Percentiles rank a stretch among this genome's conserved stretches.
Conservation (phyloP, 352 stramenopile genomes). For the Phytopythium litorale region DNA sequence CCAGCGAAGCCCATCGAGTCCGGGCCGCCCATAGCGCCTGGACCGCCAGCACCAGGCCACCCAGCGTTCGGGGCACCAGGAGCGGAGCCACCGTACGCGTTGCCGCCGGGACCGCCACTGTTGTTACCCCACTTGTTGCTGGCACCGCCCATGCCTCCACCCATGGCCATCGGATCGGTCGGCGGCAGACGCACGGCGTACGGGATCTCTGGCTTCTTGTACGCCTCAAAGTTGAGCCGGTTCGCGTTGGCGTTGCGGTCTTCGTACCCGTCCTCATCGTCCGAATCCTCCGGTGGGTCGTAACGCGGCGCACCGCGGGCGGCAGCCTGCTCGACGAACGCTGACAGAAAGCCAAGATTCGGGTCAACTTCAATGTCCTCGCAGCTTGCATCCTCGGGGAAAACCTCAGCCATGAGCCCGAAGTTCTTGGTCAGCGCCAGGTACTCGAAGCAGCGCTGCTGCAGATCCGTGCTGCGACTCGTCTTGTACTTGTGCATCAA, state of each 20-base stretch:
- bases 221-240: constrained; percentile 85
- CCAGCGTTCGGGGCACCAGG: constrained; percentile 22
- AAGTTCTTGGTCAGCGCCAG: constrained; percentile 92
- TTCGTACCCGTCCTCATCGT: constrained; percentile 90
- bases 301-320: constrained; percentile 93
- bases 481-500: constrained; percentile 97
- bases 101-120: constrained; percentile 6
- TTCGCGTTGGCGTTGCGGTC: constrained; percentile 48
- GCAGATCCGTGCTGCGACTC: constrained; percentile 94
- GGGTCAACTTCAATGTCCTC: constrained; percentile 95
- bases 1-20: constrained; percentile 39
- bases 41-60: constrained; percentile 22
- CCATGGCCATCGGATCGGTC: constrained; percentile 34
- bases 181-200: constrained; percentile 75
- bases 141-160: constrained; percentile 24
- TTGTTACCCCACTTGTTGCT: constrained; percentile 58
- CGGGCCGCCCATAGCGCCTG: constrained; percentile 11
- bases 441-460: constrained; percentile 99
- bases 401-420: constrained; percentile 86
- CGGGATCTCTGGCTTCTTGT: constrained; percentile 89
- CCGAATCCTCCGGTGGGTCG: constrained; percentile 93
- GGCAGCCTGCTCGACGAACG: constrained; percentile 92
- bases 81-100: constrained; percentile 6
- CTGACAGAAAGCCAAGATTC: constrained; percentile 95
- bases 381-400: constrained; percentile 97